Percentiles rank a stretch among this genome's conserved stretches.
Evolutionary conservation across 2,329 filamentous ascomycete genomes (phyloP).

Genomic region (Alternaria novae-zelandiae): DNA sequence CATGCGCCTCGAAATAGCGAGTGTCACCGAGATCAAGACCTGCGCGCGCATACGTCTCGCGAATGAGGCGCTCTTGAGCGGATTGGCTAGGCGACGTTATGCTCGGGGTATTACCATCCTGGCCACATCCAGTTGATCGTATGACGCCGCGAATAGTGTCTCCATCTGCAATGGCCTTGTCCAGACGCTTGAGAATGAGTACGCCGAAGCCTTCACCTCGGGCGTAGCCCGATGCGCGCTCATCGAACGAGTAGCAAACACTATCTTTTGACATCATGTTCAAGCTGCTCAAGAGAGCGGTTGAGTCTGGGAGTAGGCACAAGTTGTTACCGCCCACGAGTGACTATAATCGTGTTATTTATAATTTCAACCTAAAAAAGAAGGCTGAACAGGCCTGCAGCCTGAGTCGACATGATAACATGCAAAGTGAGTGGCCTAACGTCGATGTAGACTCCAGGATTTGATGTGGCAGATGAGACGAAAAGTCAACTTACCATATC

Average conservation of each 20-base stretch:
- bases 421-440: neutral
- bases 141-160: slow-evolving; percentile 41
- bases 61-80: slow-evolving; percentile 46
- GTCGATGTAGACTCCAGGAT: neutral
- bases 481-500: slow-evolving; percentile 11
- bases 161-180: slow-evolving; percentile 20
- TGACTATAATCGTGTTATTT: slow-evolving; percentile 3
- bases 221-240: slow-evolving; percentile 66
- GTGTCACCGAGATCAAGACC: slow-evolving; percentile 39
- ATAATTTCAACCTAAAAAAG: neutral
- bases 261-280: slow-evolving; percentile 41
- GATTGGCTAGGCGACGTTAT: slow-evolving; percentile 48
- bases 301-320: slow-evolving; percentile 16
- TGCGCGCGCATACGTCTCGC: slow-evolving; percentile 44
- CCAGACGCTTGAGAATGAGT: slow-evolving; percentile 33
- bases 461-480: too few relatives aligned
- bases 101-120: slow-evolving; percentile 25
- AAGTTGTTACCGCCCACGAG: slow-evolving; percentile 23
- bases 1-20: slow-evolving; percentile 34
- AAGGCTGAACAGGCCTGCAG: neutral
- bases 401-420: neutral
- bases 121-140: slow-evolving; percentile 30
- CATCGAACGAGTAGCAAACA: slow-evolving; percentile 50
- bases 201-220: slow-evolving; percentile 64
- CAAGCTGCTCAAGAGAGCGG: slow-evolving; percentile 11